Base-by-base conservation (phyloP, 1,139 yeast genomes). In the Suhomyces kunorum region DNA sequence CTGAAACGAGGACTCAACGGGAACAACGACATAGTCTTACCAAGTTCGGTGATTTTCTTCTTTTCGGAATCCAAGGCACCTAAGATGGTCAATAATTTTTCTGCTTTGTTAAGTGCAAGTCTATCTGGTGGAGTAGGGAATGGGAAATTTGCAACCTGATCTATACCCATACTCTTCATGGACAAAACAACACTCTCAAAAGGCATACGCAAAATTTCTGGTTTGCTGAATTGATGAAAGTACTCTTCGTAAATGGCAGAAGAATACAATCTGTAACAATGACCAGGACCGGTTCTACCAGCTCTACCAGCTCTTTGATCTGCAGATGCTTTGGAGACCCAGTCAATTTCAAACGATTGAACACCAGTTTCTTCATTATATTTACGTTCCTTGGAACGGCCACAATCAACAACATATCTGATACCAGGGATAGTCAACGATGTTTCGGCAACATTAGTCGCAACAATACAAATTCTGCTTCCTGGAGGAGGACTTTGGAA, bases 221-320 rank as follows among this genome's bases (percentile, higher is more conserved):
- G 98, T 41, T 71, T 74, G 17, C 94, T 76, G 53, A 92, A 92
- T 53, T 84, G 88, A 5, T 74, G 74, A 60, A 94, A 92, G 51
- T 86, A 92, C 45, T 82, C 78, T 56, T 92, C 98, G 59, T 75
- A 94, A 7, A 94, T 87, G 0, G 98, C 98, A n/a, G 98, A 90
- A 0, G 98, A 90, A 55, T 74, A 94, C 16, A 94, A 65, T 44
- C 98, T 72, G 60, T 94, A 94, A 60, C 97, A 88, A 56, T 94
- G 98, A 40, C 99, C 99, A 0, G 98, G 98, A 0, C 98, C 98
- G 0, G 98, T 92, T 78, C 99, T 86, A 59, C 98, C 99, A 37
- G 99, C 98, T 75, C 99, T 84, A 63, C 98, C 98, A 25, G 96
- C 68, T 66, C 98, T 77, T 69, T 94, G 99, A 49, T 81, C 94